These are phyloP conservation scores for Fusarium foetens DNA, from an alignment of 2,329 filamentous ascomycete genomes.

Conservation along the genomic window DNA sequence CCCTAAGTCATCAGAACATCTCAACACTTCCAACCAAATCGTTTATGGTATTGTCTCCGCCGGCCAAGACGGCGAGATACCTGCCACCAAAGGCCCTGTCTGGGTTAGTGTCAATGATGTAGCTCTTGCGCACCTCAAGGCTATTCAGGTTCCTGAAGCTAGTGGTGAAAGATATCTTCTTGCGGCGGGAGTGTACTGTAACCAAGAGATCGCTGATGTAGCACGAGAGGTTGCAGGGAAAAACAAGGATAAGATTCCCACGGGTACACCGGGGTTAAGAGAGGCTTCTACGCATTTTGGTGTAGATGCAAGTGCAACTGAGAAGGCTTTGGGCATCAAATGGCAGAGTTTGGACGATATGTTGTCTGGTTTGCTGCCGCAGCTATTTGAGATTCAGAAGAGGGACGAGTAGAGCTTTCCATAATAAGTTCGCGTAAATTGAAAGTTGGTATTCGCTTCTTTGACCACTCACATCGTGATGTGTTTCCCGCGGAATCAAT, in stretches of 20 bases:
- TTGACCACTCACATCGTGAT: not conserved
- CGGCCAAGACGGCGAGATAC: not conserved
- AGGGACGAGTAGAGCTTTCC: not conserved
- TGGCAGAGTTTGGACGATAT: constrained; percentile 5
- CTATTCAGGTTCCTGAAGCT: constrained; percentile 1
- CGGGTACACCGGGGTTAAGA: not conserved
- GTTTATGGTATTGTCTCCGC: not conserved
- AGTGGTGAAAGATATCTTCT: constrained; percentile 10
- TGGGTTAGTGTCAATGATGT: constrained; percentile 11
- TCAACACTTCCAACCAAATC: constrained; percentile 13
- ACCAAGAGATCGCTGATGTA: constrained; percentile 4
- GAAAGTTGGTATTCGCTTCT: fast-evolving
- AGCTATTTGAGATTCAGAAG: constrained; percentile 1
- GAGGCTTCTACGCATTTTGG: not conserved
- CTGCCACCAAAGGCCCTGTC: not conserved
- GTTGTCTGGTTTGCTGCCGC: not conserved
- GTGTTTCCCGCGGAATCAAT: not conserved
- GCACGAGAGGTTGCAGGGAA: not conserved
- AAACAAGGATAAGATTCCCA: not conserved
- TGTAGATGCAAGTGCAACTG: constrained; percentile 2
- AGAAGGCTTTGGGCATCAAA: not conserved
- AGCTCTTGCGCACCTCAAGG: not conserved
- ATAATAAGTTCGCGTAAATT: not conserved
- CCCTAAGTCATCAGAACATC: not conserved
- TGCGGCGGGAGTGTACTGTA: constrained; percentile 2